Conservation (phyloP, 2,329 filamentous ascomycete genomes). For the Calonectria pteridis region DNA sequence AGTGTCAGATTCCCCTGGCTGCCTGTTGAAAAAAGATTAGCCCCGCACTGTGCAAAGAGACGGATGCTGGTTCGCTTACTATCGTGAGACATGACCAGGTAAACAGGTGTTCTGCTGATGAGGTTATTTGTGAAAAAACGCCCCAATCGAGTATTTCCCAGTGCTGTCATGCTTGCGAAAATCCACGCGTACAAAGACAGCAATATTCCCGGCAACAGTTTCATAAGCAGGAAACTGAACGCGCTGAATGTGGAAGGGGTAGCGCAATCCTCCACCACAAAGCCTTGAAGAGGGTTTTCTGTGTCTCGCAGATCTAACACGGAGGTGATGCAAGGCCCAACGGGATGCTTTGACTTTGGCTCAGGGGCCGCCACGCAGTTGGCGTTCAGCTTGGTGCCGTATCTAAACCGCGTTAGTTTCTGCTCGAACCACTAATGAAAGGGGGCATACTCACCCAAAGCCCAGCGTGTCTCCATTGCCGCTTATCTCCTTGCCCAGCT, state of each 20-base stretch:
- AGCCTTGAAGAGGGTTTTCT: slow-evolving; percentile 69
- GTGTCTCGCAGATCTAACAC: slow-evolving; percentile 71
- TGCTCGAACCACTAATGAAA: neutral
- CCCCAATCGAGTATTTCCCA: slow-evolving; percentile 66
- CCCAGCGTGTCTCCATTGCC: slow-evolving; percentile 76
- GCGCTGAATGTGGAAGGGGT: slow-evolving; percentile 68
- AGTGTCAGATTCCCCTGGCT: slow-evolving; percentile 72
- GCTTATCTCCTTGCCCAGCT: slow-evolving; percentile 71
- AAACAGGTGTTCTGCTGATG: slow-evolving; percentile 71
- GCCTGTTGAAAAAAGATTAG: slow-evolving; percentile 44
- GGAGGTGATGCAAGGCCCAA: slow-evolving; percentile 73
- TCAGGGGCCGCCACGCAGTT: slow-evolving; percentile 67
- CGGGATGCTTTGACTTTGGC: slow-evolving; percentile 64
- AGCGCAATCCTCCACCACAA: slow-evolving; percentile 73
- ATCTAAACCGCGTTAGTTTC: slow-evolving; percentile 51
- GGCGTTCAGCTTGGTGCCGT: slow-evolving; percentile 68
- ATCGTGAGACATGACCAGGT: slow-evolving; percentile 76
- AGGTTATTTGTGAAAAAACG: slow-evolving; percentile 69
- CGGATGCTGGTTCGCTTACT: slow-evolving; percentile 51
- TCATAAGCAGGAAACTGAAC: slow-evolving; percentile 69
- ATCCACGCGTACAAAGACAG: slow-evolving; percentile 44
- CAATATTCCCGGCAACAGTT: slow-evolving; percentile 53
- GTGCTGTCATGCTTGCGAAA: slow-evolving; percentile 17
- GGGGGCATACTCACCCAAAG: slow-evolving; percentile 63
- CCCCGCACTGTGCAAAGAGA: no score